These are phyloP conservation scores for Dillenia turbinata DNA, from an alignment of 164 flowering plant genomes.

Conservation along the genomic window DNA sequence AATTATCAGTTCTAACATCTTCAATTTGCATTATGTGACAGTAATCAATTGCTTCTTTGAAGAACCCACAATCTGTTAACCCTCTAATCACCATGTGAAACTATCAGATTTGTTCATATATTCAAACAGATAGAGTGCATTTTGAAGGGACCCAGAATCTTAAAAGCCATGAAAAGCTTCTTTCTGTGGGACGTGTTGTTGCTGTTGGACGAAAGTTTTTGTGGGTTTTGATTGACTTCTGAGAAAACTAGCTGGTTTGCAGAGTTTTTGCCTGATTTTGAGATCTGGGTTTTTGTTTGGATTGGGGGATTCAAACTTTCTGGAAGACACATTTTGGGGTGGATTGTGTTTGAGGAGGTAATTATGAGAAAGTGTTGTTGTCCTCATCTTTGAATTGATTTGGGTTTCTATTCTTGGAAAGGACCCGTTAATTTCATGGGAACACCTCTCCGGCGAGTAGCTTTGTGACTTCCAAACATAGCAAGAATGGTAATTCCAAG, in stretches of 20 bases:
- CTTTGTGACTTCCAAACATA: no score
- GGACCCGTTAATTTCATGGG: no score
- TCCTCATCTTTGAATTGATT: slow-evolving; percentile 5
- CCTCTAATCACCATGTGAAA: slow-evolving; percentile 55
- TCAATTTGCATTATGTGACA: slow-evolving; percentile 26
- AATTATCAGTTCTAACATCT: slow-evolving; percentile 37
- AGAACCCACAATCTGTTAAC: slow-evolving; percentile 26
- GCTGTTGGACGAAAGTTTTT: neutral
- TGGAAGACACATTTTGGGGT: slow-evolving; percentile 4
- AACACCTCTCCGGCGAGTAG: no score
- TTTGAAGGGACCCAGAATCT: slow-evolving; percentile 36
- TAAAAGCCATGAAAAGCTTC: slow-evolving; percentile 18
- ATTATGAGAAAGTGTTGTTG: slow-evolving; percentile 7
- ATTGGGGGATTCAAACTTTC: neutral
- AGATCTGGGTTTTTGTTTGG: neutral
- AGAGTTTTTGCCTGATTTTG: slow-evolving; percentile 1
- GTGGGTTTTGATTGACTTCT: slow-evolving; percentile 2
- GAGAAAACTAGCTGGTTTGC: slow-evolving; percentile 1
- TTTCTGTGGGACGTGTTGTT: slow-evolving; percentile 9
- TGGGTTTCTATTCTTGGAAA: no score
- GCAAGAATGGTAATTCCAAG: no score
- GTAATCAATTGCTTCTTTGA: slow-evolving; percentile 29
- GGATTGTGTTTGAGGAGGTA: slow-evolving; percentile 12
- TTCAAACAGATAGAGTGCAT: slow-evolving; percentile 52
- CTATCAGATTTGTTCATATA: slow-evolving; percentile 23